Percentiles rank a stretch among this genome's conserved stretches.
These are phyloP conservation scores for Tolypocladium ophioglossoides DNA, from an alignment of 2,329 filamentous ascomycete genomes.

Conservation along the genomic window DNA sequence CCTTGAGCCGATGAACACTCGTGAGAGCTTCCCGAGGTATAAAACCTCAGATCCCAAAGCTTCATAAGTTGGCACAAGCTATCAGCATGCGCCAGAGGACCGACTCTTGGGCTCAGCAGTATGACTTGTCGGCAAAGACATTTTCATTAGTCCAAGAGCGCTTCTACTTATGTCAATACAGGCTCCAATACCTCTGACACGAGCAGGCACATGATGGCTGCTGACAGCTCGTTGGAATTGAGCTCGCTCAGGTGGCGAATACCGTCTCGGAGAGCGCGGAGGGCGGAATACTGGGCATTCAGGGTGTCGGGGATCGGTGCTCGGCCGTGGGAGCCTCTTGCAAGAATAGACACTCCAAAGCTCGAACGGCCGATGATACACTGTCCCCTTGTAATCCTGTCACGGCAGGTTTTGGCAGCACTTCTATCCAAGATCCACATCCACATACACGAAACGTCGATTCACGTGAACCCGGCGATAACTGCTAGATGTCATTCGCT, in stretches of 20 bases:
- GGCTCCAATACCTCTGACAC: constrained; percentile 11
- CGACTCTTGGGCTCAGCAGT: constrained; percentile 16
- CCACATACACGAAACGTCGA: constrained; percentile 25
- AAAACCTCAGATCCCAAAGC: constrained; percentile 16
- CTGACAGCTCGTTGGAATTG: constrained; percentile 13
- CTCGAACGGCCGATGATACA: constrained; percentile 19
- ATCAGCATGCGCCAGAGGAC: constrained; percentile 19
- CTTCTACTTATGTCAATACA: neutral
- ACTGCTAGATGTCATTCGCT: neutral
- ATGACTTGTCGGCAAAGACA: constrained; percentile 10
- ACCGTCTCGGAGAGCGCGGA: constrained; percentile 15
- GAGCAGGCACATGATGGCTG: constrained; percentile 25
- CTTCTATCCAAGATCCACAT: constrained; percentile 29
- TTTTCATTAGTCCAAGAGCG: too few species aligned
- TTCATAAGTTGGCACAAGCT: constrained; percentile 23
- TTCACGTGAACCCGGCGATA: neutral
- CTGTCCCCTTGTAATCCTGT: constrained; percentile 8
- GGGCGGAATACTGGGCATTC: constrained; percentile 17
- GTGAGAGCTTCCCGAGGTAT: constrained; percentile 21
- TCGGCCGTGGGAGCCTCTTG: constrained; percentile 8
- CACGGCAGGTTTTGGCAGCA: constrained; percentile 19
- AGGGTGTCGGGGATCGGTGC: constrained; percentile 13
- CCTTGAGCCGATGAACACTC: constrained; percentile 28
- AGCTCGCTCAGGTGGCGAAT: neutral
- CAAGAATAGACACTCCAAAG: constrained; percentile 20